A percentile compares a stretch with the other conserved stretches of the same genome.
Evolutionary conservation across 2,329 filamentous ascomycete genomes (phyloP).

Genomic region (Akanthomyces lecanii): DNA sequence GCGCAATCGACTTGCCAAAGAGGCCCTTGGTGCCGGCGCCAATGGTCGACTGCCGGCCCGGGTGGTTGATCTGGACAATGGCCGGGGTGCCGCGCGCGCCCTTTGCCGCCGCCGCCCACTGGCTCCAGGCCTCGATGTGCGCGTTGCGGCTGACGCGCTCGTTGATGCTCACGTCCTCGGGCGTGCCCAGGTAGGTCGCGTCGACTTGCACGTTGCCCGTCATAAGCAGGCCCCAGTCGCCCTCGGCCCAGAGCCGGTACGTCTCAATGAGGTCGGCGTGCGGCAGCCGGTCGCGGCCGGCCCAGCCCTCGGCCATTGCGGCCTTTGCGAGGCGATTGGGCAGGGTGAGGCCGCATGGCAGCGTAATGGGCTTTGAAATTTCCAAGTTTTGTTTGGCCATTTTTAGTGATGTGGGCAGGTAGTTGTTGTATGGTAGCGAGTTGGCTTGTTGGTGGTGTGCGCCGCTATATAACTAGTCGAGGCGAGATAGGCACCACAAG

Average conservation of each 20-base stretch:
- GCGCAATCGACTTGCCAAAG: conserved; percentile 38
- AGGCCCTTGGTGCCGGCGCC: conserved; percentile 35
- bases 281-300: conserved; percentile 40
- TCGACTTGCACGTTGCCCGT: conserved; percentile 48
- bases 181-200: conserved; percentile 31
- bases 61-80: conserved; percentile 45
- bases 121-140: conserved; percentile 35
- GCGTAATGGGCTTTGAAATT: conserved; percentile 37
- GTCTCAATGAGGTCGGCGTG: conserved; percentile 37
- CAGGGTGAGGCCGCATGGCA: conserved; percentile 52
- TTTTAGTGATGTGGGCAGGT: not conserved
- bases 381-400: not conserved
- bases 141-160: conserved; percentile 24
- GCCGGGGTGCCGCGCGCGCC: conserved; percentile 32
- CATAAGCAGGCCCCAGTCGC: conserved; percentile 50
- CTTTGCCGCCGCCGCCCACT: conserved; percentile 31
- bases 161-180: conserved; percentile 32
- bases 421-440: too few relatives aligned
- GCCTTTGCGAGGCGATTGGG: conserved; percentile 52
- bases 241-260: conserved; percentile 51
- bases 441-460: not conserved
- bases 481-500: not conserved
- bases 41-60: conserved; percentile 41
- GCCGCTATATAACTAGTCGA: not conserved
- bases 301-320: conserved; percentile 46